phyloP scores from a whole-genome alignment of 768 basidiomycete genomes.

The Mycena pura region DNA sequence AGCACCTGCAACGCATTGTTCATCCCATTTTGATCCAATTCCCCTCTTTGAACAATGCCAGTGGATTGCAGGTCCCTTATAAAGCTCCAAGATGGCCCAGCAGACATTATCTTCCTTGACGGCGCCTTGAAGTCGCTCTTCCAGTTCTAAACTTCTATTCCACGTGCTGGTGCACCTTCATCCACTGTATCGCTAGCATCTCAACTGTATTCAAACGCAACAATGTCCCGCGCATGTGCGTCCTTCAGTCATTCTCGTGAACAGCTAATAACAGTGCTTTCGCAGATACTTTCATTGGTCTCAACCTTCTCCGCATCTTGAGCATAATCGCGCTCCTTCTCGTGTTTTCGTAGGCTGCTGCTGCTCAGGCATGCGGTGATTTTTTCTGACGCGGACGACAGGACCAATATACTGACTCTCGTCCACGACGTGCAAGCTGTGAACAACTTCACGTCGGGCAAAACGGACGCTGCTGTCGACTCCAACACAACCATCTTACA shows the following conservation, averaged over 20 bases:
- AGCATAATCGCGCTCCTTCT: slow-evolving; percentile 82
- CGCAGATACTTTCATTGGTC: slow-evolving; percentile 70
- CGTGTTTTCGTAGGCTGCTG: slow-evolving; percentile 80
- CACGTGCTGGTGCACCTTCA: slow-evolving; percentile 28
- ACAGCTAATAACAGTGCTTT: neutral
- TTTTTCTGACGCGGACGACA: no score
- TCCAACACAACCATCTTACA: slow-evolving; percentile 39
- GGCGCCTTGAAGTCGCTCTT: neutral
- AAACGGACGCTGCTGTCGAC: slow-evolving; percentile 33
- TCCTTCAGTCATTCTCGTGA: slow-evolving; percentile 8
- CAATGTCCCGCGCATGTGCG: slow-evolving; percentile 58
- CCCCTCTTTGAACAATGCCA: no score
- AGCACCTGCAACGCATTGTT: no score
- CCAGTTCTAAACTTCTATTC: neutral
- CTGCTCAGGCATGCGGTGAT: no score
- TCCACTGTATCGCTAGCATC: slow-evolving; percentile 19
- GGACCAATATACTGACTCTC: slow-evolving; percentile 78
- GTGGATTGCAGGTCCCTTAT: no score
- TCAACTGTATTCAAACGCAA: slow-evolving; percentile 18
- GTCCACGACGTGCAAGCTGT: slow-evolving; percentile 79
- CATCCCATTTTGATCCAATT: no score
- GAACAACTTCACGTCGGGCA: slow-evolving; percentile 62
- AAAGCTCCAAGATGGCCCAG: no score
- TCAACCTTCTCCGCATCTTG: slow-evolving; percentile 79
- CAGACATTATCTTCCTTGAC: no score